Percentiles rank a stretch among this genome's conserved stretches.
Evolutionary conservation across 768 basidiomycete species (phyloP).

Genomic region (Mycena pura): DNA sequence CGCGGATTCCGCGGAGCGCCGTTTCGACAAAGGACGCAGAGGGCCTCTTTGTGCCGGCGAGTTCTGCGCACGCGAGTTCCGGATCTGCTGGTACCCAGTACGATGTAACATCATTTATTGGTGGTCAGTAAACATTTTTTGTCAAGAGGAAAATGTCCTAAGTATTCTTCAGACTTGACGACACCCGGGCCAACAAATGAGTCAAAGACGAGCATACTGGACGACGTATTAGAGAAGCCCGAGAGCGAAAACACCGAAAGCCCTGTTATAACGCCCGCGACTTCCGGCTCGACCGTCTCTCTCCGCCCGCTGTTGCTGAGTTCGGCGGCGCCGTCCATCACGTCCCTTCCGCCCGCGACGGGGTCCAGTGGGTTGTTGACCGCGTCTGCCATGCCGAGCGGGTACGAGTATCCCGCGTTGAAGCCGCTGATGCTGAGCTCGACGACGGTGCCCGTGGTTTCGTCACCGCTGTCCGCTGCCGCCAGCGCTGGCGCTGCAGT

Average conservation of each 20-base stretch:
- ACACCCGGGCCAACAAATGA: slow-evolving; percentile 23
- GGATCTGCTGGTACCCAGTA: slow-evolving; percentile 62
- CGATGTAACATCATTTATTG: slow-evolving; percentile 81
- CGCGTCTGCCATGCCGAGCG: background rate
- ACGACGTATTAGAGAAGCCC: slow-evolving; percentile 25
- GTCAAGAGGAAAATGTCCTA: background rate
- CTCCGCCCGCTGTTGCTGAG: slow-evolving; percentile 23
- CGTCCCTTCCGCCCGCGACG: slow-evolving; percentile 19
- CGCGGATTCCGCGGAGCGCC: slow-evolving; percentile 19
- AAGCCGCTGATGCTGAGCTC: slow-evolving; percentile 44
- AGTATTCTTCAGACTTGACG: slow-evolving; percentile 30
- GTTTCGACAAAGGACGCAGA: slow-evolving; percentile 5
- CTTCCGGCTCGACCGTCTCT: background rate
- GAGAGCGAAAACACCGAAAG: slow-evolving; percentile 21
- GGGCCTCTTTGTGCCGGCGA: slow-evolving; percentile 25
- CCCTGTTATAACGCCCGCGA: slow-evolving; percentile 11
- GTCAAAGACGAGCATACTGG: background rate
- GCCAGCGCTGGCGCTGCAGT: too few species aligned
- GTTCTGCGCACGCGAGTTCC: slow-evolving; percentile 27
- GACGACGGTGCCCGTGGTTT: slow-evolving; percentile 32
- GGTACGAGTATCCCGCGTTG: slow-evolving; percentile 21
- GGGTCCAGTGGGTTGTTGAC: slow-evolving; percentile 12
- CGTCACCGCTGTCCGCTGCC: slow-evolving; percentile 28
- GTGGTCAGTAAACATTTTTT: slow-evolving; percentile 38
- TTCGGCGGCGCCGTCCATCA: slow-evolving; percentile 6